Conservation (phyloP, 257 asterid species). For the Cynanchum wilfordii region DNA sequence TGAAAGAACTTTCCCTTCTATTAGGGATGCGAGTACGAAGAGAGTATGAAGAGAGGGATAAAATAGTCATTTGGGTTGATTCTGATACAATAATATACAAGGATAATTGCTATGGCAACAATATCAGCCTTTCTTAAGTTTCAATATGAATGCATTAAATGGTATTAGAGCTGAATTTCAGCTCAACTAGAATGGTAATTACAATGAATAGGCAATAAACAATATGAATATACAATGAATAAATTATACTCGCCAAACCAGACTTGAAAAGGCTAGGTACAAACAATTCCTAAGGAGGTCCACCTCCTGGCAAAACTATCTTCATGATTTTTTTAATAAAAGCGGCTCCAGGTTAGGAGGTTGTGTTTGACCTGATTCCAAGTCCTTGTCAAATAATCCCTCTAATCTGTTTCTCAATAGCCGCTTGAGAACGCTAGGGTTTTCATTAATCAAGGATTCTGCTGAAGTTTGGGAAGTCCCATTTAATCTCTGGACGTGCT, state of each 20-base stretch:
- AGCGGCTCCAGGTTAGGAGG: conserved; percentile 57
- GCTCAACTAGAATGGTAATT: neutral
- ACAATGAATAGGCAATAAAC: neutral
- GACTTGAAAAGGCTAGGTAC: neutral
- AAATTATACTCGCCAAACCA: neutral
- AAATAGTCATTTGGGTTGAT: neutral
- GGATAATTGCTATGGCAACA: neutral
- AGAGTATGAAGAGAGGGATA: neutral
- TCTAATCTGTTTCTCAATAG: conserved; percentile 44
- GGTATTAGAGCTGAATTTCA: neutral
- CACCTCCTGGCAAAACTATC: neutral
- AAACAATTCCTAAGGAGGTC: neutral
- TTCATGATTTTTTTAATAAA: conserved; percentile 45
- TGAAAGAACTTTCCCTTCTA: too few relatives aligned
- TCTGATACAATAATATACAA: neutral
- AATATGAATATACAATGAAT: neutral
- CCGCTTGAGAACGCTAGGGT: conserved; percentile 43
- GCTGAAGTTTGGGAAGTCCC: conserved; percentile 34
- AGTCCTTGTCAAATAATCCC: conserved; percentile 40
- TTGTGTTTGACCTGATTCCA: conserved; percentile 57
- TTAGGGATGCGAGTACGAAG: neutral
- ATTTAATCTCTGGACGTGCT: conserved; percentile 51
- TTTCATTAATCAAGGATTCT: conserved; percentile 34
- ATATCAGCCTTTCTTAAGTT: neutral
- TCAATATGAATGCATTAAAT: neutral